Percentiles rank a stretch among this genome's conserved stretches.
Conservation (phyloP, 768 basidiomycete species). For the Leccinum barrowsii region DNA sequence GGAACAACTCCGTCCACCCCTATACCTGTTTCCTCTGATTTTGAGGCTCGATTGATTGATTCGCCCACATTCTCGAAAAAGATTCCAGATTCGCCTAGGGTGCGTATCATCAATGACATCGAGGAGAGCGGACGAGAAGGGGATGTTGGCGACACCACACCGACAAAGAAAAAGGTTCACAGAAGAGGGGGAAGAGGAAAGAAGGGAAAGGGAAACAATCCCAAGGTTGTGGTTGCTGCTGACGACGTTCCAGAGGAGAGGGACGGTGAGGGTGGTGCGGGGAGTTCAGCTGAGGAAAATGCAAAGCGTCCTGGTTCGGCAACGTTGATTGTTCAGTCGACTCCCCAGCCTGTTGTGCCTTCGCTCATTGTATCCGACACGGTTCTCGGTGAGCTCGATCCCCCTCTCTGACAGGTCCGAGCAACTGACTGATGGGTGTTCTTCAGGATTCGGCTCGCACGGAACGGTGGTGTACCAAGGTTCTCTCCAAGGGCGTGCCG, state of each 20-base stretch:
- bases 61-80: conserved; percentile 1
- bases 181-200: conserved; percentile 47
- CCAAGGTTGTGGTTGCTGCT: conserved; percentile 5
- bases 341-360: conserved; percentile 29
- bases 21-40: not conserved
- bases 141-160: conserved; percentile 36
- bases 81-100: conserved; percentile 7
- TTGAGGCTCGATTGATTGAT: conserved; percentile 5
- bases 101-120: conserved; percentile 32
- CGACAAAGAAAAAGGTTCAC: conserved; percentile 38
- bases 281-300: conserved; percentile 18
- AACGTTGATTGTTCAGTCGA: conserved; percentile 25
- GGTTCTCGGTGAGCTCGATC: conserved; percentile 58
- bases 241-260: conserved; percentile 27
- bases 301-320: conserved; percentile 4
- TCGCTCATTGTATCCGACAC: conserved; percentile 71
- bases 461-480: conserved; percentile 95
- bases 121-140: conserved; percentile 63
- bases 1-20: not conserved
- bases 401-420: not conserved
- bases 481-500: conserved; percentile 93
- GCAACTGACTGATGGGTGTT: conserved; percentile 5
- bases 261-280: conserved; percentile 18
- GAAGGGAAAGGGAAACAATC: conserved; percentile 44
- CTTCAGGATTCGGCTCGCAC: conserved; percentile 86